Evolutionary conservation across 495 filamentous ascomycete species (phyloP).

Genomic region (Viridothelium virens): DNA sequence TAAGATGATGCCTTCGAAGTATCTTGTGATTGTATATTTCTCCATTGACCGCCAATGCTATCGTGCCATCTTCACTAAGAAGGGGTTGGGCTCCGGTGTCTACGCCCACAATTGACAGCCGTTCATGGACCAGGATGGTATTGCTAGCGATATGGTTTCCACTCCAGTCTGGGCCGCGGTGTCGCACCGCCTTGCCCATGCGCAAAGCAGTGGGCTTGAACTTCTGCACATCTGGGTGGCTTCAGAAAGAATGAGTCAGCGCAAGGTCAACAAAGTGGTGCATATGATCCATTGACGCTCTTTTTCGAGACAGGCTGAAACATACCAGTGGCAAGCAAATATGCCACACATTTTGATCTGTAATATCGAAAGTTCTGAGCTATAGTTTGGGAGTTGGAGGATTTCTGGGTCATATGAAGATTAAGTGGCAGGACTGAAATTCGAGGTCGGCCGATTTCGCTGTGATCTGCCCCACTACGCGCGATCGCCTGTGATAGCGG

Average conservation of each 20-base stretch:
- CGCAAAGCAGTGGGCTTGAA: constrained; percentile 96
- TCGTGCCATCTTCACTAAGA: constrained; percentile 77
- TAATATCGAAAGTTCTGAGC: background rate
- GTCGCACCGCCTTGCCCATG: constrained; percentile 93
- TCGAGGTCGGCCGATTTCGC: too few species aligned
- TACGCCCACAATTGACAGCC: constrained; percentile 94
- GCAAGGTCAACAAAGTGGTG: constrained; percentile 17
- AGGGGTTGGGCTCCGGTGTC: constrained; percentile 93
- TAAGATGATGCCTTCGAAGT: constrained; percentile 67
- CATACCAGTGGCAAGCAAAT: constrained; percentile 88
- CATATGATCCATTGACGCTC: background rate
- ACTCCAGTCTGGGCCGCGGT: constrained; percentile 98
- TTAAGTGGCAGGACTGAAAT: too few species aligned
- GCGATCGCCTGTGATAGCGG: too few species aligned
- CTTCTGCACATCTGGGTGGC: constrained; percentile 89
- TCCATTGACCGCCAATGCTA: constrained; percentile 94
- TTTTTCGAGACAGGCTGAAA: background rate
- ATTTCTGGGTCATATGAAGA: too few species aligned
- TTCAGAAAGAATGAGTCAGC: constrained; percentile 29
- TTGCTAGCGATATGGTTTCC: constrained; percentile 82
- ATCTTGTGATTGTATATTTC: constrained; percentile 99
- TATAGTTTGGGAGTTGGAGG: background rate
- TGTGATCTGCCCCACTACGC: too few species aligned
- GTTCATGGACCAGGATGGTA: constrained; percentile 95
- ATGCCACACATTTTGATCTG: constrained; percentile 55